Conservation (phyloP, 1,284 basidiomycete genomes). For the Neonothopanus nambi region DNA sequence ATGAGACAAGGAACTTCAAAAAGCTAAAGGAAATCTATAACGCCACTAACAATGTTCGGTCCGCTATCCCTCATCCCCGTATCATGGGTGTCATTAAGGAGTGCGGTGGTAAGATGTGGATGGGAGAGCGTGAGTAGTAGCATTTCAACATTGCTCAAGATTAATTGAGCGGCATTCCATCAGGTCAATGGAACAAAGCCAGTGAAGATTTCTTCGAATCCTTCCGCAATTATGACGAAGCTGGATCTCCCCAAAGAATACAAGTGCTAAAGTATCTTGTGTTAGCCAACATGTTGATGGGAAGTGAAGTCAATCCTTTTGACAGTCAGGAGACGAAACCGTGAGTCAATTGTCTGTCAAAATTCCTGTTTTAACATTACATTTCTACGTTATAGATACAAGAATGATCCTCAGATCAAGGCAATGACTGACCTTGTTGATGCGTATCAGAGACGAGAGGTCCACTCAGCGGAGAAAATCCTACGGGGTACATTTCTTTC, state of each 20-base stretch:
- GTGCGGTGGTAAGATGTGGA: conserved; percentile 99
- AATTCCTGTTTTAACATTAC: background rate
- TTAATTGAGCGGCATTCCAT: conserved; percentile 1
- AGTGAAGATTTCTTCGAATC: conserved; percentile 99
- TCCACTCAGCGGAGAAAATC: conserved; percentile 95
- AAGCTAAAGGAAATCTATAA: conserved; percentile 99
- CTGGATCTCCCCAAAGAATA: conserved; percentile 93
- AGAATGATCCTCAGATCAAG: conserved; percentile 93
- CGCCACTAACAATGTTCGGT: conserved; percentile 88
- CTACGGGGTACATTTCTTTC: conserved; percentile 62
- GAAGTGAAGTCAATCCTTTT: conserved; percentile 98
- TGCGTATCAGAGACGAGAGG: conserved; percentile 94
- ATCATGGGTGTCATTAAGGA: conserved; percentile 99
- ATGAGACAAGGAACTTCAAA: conserved; percentile 92
- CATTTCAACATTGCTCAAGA: background rate
- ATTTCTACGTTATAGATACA: conserved; percentile 63
- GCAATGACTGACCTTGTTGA: conserved; percentile 98
- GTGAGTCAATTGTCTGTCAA: conserved; percentile 39
- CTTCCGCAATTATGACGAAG: conserved; percentile 98
- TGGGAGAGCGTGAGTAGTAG: conserved; percentile 88
- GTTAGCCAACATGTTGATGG: conserved; percentile 97
- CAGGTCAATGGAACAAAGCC: conserved; percentile 94
- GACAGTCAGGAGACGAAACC: conserved; percentile 99
- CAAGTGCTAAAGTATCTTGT: conserved; percentile 99
- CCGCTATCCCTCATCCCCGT: conserved; percentile 96